Percentiles rank a stretch among this genome's conserved stretches.
Evolutionary conservation across 2,329 filamentous ascomycete genomes (phyloP).

Genomic region (Phyllosticta paracitricarpa): DNA sequence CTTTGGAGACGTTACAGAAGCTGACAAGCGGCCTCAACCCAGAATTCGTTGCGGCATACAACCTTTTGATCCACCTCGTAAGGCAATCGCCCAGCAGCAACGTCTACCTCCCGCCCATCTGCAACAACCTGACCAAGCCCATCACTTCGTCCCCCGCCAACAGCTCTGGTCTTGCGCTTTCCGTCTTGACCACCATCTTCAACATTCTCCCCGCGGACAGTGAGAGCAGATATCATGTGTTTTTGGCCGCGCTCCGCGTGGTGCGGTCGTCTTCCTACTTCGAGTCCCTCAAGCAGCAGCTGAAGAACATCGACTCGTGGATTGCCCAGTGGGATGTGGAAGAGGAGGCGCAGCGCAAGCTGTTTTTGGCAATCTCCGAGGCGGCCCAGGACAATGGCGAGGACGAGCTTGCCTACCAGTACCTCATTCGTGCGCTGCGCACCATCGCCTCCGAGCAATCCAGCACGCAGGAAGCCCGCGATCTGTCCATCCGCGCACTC

Average conservation of each 20-base stretch:
- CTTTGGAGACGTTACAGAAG: neutral
- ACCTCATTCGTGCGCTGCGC: constrained; percentile 66
- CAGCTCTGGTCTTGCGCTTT: constrained; percentile 75
- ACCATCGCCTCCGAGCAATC: constrained; percentile 56
- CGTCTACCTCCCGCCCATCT: constrained; percentile 79
- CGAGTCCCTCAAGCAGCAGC: constrained; percentile 71
- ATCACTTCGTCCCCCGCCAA: constrained; percentile 78
- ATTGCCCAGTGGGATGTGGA: constrained; percentile 72
- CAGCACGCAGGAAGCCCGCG: constrained; percentile 43
- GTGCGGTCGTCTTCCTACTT: constrained; percentile 60
- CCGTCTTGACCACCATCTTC: constrained; percentile 89
- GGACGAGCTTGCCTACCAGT: constrained; percentile 63
- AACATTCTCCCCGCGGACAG: constrained; percentile 74
- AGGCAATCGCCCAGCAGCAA: constrained; percentile 76
- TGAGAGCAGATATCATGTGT: constrained; percentile 78
- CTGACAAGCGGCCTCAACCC: constrained; percentile 8
- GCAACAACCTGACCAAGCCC: constrained; percentile 79
- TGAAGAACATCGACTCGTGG: constrained; percentile 77
- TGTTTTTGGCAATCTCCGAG: constrained; percentile 75
- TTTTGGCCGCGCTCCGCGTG: constrained; percentile 78
- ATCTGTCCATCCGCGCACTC: constrained; percentile 53
- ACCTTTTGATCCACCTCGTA: constrained; percentile 89
- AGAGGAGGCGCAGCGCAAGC: constrained; percentile 70
- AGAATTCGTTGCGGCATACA: constrained; percentile 94
- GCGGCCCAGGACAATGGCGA: constrained; percentile 70